Conservation (phyloP, 495 filamentous ascomycete species). For the Aspergillus sparsus region DNA sequence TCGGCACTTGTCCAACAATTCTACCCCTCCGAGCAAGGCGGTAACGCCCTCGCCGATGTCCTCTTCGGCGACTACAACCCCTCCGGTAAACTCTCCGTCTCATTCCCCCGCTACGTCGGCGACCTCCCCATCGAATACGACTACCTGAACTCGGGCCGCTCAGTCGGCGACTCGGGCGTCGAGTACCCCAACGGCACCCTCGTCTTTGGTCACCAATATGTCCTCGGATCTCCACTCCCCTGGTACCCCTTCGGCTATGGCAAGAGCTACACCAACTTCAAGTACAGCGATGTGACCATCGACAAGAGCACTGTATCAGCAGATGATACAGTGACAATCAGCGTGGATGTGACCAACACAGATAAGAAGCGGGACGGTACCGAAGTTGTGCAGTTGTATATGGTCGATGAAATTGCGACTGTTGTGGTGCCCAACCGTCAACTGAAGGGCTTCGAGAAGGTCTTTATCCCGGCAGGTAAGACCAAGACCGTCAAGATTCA, state of each 20-base stretch:
- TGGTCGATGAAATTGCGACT: slow-evolving; percentile 60
- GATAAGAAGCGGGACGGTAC: slow-evolving; percentile 55
- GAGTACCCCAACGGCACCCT: slow-evolving; percentile 57
- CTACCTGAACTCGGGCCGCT: slow-evolving; percentile 65
- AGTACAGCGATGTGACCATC: slow-evolving; percentile 51
- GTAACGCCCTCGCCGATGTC: slow-evolving; percentile 65
- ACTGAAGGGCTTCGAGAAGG: slow-evolving; percentile 71
- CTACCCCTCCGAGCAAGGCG: slow-evolving; percentile 65
- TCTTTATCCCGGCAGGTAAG: slow-evolving; percentile 58
- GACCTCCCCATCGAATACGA: slow-evolving; percentile 70
- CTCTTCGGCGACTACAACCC: slow-evolving; percentile 68
- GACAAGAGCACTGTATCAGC: slow-evolving; percentile 46
- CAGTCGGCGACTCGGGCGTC: slow-evolving; percentile 48
- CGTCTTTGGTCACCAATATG: slow-evolving; percentile 66
- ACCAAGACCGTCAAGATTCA: slow-evolving; percentile 58
- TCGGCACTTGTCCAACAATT: slow-evolving; percentile 68
- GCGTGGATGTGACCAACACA: slow-evolving; percentile 57
- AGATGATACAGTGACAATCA: slow-evolving; percentile 48
- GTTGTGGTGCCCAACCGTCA: slow-evolving; percentile 65
- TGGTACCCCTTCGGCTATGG: slow-evolving; percentile 71
- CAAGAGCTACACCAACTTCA: slow-evolving; percentile 64
- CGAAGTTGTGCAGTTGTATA: slow-evolving; percentile 71
- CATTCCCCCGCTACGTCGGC: slow-evolving; percentile 66
- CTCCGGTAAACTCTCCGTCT: slow-evolving; percentile 65
- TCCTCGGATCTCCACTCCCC: slow-evolving; percentile 56